A percentile compares a stretch with the other conserved stretches of the same genome.
phyloP scores from a whole-genome alignment of 2,329 filamentous ascomycete species.

The Aspergillus hiratsukae region DNA sequence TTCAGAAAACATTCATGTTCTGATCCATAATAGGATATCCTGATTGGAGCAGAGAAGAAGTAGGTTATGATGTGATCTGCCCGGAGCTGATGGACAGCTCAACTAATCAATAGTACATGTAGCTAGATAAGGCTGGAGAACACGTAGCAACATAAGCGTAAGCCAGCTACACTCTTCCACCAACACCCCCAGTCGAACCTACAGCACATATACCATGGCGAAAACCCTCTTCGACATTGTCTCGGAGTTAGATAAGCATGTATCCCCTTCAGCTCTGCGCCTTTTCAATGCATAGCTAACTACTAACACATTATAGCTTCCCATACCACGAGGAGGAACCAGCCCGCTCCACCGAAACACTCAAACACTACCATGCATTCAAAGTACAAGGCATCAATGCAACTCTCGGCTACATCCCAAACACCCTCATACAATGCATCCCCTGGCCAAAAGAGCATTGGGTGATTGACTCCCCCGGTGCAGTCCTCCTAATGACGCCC shows the following conservation, averaged over 20 bases:
- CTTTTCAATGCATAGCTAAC: neutral
- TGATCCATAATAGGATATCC: no score
- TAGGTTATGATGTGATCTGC: no score
- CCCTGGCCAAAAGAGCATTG: neutral
- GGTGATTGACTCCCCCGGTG: neutral
- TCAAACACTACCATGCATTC: neutral
- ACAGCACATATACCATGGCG: neutral
- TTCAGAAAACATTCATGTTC: no score
- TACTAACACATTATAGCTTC: neutral
- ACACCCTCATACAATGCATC: neutral
- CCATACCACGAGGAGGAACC: neutral
- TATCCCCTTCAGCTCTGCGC: neutral
- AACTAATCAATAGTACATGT: no score
- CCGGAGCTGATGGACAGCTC: no score
- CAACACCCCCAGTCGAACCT: neutral
- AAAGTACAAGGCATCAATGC: neutral
- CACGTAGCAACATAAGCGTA: no score
- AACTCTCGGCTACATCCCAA: neutral
- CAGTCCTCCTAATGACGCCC: neutral
- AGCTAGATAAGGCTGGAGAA: no score
- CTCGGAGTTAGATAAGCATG: neutral
- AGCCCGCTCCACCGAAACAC: neutral
- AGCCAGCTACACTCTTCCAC: neutral
- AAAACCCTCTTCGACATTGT: neutral
- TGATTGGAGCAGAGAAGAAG: no score